Percentiles rank a stretch among this genome's conserved stretches.
These are phyloP conservation scores for Thuidium tamariscinum DNA, from an alignment of 225 moss, liverwort and hornwort genomes.

Conservation along the genomic window DNA sequence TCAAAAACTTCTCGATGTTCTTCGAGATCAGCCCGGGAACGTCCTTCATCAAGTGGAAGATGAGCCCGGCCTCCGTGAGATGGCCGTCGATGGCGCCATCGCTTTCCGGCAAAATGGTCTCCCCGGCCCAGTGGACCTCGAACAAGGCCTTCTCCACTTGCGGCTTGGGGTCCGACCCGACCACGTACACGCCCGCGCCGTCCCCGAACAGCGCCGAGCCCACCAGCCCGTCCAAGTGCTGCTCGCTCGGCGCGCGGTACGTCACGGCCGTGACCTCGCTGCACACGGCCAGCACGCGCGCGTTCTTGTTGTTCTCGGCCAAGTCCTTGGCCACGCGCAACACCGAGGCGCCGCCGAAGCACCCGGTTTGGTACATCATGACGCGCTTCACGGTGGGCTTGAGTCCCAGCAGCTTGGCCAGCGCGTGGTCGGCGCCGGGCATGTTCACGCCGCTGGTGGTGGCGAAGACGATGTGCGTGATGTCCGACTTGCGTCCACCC, in stretches of 20 bases:
- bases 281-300: background rate
- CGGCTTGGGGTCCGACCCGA: background rate
- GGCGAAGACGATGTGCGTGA: background rate
- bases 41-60: constrained; percentile 33
- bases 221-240: background rate
- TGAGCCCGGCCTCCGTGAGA: constrained; percentile 23
- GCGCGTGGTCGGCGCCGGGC: background rate
- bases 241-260: background rate
- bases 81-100: constrained; percentile 27
- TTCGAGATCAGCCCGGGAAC: background rate
- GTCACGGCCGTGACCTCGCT: background rate
- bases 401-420: background rate
- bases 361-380: background rate
- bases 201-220: background rate
- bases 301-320: background rate
- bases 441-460: background rate
- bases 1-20: no score
- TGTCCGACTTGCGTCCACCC: background rate
- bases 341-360: background rate
- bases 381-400: background rate
- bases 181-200: background rate
- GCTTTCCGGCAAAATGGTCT: background rate
- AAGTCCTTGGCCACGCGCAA: background rate
- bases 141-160: background rate
- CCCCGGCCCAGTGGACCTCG: background rate